Percentiles rank a stretch among this genome's conserved stretches.
Evolutionary conservation across 2,329 filamentous ascomycete species (phyloP).

Genomic region (Kalaharituber pfeilii): DNA sequence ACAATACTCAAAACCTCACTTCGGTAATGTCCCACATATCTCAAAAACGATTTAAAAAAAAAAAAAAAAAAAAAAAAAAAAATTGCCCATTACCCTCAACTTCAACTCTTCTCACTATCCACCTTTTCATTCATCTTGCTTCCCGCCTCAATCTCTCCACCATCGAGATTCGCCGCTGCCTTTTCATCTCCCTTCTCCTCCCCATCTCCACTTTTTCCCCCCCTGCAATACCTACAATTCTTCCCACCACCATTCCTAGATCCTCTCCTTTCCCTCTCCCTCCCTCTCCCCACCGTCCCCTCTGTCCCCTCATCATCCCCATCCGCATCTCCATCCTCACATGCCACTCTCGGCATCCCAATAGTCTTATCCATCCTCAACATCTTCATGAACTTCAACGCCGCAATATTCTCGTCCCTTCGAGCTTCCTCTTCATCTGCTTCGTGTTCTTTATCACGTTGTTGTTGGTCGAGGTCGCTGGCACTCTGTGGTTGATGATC

Average conservation of each 20-base stretch:
- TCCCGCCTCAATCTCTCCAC: slow-evolving; percentile 36
- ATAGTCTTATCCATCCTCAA: slow-evolving; percentile 3
- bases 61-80: background rate
- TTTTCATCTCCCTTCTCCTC: slow-evolving; percentile 40
- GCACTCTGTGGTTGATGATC: no score
- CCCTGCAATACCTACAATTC: background rate
- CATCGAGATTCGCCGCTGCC: slow-evolving; percentile 45
- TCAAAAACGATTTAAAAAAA: background rate
- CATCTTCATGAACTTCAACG: slow-evolving; percentile 8
- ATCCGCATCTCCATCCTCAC: background rate
- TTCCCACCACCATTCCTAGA: background rate
- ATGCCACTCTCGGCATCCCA: background rate
- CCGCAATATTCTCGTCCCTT: no score
- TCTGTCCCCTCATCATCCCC: slow-evolving; percentile 2
- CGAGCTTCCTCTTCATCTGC: no score
- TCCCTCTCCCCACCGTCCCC: background rate
- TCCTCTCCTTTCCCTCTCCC: background rate
- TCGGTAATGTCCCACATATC: background rate
- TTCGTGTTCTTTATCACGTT: no score
- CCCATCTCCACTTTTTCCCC: background rate
- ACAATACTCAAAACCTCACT: background rate
- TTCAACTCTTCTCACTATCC: slow-evolving; percentile 31
- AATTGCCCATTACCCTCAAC: slow-evolving; percentile 10
- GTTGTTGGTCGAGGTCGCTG: no score
- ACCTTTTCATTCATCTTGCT: slow-evolving; percentile 39